Conservation (phyloP, 768 basidiomycete species). For the Termitomyces sp. region DNA sequence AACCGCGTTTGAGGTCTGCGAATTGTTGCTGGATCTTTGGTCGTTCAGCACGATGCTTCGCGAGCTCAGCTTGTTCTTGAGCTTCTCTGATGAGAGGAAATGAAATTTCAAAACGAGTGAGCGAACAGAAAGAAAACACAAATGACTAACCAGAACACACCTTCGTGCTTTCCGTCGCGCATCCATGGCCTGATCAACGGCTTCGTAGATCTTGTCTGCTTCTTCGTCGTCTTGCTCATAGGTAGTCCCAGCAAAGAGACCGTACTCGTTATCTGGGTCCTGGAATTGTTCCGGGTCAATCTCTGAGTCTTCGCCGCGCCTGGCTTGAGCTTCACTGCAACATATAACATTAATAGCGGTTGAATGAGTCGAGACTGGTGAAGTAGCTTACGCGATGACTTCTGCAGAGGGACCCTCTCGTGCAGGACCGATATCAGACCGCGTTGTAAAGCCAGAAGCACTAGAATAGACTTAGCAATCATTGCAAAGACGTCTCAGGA, state of each 20-base stretch:
- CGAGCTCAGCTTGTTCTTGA: slow-evolving; percentile 26
- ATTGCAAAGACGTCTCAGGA: slow-evolving; percentile 3
- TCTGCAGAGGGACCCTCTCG: slow-evolving; percentile 93
- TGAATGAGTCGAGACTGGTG: not conserved
- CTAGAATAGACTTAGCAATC: slow-evolving; percentile 30
- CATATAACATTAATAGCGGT: not conserved
- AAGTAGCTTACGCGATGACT: slow-evolving; percentile 66
- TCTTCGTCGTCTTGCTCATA: slow-evolving; percentile 98
- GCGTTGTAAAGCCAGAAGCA: slow-evolving; percentile 95
- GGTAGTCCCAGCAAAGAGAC: slow-evolving; percentile 90
- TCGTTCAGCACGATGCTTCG: slow-evolving; percentile 75
- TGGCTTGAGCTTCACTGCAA: slow-evolving; percentile 79
- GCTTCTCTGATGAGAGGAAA: slow-evolving; percentile 23
- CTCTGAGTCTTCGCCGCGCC: slow-evolving; percentile 83
- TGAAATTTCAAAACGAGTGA: slow-evolving; percentile 13
- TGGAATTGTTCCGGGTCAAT: slow-evolving; percentile 89
- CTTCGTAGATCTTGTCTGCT: slow-evolving; percentile 91
- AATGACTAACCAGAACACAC: slow-evolving; percentile 52
- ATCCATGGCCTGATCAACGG: slow-evolving; percentile 91
- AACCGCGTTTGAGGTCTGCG: slow-evolving; percentile 87
- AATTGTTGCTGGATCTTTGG: slow-evolving; percentile 97
- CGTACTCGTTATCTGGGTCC: slow-evolving; percentile 97
- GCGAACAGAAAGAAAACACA: slow-evolving; percentile 19
- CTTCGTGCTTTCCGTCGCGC: slow-evolving; percentile 71
- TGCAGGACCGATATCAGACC: slow-evolving; percentile 98